phyloP scores from a whole-genome alignment of 2,329 filamentous ascomycete species.

The Hyphodiscus sp. region DNA sequence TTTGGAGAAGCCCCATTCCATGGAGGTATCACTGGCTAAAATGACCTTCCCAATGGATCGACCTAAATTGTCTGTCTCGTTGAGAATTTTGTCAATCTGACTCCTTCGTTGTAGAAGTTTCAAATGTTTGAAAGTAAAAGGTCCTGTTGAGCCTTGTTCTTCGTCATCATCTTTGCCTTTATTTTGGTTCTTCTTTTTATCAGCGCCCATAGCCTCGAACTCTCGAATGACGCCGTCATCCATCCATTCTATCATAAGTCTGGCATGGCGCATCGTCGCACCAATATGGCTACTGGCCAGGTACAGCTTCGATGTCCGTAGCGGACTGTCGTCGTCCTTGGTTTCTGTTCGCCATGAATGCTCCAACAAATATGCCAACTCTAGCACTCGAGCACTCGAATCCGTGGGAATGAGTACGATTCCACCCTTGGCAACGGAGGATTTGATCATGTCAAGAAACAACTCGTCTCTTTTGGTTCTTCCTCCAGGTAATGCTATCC shows the following conservation, averaged over 20 bases:
- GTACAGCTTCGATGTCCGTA: constrained; percentile 59
- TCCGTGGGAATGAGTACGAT: constrained; percentile 92
- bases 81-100: constrained; percentile 67
- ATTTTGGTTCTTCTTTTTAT: constrained; percentile 37
- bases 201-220: constrained; percentile 60
- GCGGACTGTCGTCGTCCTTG: constrained; percentile 42
- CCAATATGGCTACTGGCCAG: constrained; percentile 81
- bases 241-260: constrained; percentile 99
- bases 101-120: constrained; percentile 76
- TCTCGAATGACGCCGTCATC: constrained; percentile 90
- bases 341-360: constrained; percentile 76
- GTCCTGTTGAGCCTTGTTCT: constrained; percentile 52
- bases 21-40: constrained; percentile 78
- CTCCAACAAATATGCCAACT: constrained; percentile 86
- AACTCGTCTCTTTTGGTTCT: constrained; percentile 79
- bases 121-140: constrained; percentile 86
- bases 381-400: constrained; percentile 88
- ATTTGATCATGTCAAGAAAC: constrained; percentile 73
- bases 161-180: constrained; percentile 40
- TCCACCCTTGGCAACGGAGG: constrained; percentile 73
- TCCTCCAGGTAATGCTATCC: constrained; percentile 62
- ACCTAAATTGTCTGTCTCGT: constrained; percentile 34
- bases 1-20: constrained; percentile 94
- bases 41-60: constrained; percentile 62
- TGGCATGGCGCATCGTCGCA: constrained; percentile 82